phyloP scores from a whole-genome alignment of 2,329 filamentous ascomycete species.

The Diaporthe sp. region DNA sequence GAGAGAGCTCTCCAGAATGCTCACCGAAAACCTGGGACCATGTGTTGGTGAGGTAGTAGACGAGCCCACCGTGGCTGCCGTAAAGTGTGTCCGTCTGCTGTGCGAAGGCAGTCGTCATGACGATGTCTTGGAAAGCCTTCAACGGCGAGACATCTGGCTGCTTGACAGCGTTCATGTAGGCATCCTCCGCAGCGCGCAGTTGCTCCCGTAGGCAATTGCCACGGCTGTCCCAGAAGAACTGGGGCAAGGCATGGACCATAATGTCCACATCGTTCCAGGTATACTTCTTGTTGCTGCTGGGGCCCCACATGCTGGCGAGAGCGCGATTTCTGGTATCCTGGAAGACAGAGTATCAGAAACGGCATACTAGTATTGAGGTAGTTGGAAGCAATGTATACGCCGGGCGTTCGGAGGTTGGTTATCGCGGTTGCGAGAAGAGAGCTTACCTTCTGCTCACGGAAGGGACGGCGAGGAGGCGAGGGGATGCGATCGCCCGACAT shows the following conservation, averaged over 20 bases:
- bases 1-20: no score
- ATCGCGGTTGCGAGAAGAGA: no score
- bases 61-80: background rate
- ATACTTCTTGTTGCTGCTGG: background rate
- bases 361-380: no score
- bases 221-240: background rate
- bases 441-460: no score
- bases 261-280: rapidly evolving
- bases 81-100: background rate
- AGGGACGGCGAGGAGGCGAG: no score
- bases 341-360: background rate
- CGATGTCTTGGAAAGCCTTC: background rate
- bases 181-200: rapidly evolving
- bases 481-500: no score
- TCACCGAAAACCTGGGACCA: no score
- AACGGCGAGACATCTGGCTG: background rate
- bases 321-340: no score
- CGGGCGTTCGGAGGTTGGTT: no score
- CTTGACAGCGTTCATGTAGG: background rate
- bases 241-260: background rate
- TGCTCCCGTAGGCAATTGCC: background rate
- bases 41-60: no score
- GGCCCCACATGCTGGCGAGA: no score
- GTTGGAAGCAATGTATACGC: no score
- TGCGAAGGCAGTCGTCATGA: background rate